phyloP scores from a whole-genome alignment of 148 eudicot genomes.

The Fagopyrum tataricum region DNA sequence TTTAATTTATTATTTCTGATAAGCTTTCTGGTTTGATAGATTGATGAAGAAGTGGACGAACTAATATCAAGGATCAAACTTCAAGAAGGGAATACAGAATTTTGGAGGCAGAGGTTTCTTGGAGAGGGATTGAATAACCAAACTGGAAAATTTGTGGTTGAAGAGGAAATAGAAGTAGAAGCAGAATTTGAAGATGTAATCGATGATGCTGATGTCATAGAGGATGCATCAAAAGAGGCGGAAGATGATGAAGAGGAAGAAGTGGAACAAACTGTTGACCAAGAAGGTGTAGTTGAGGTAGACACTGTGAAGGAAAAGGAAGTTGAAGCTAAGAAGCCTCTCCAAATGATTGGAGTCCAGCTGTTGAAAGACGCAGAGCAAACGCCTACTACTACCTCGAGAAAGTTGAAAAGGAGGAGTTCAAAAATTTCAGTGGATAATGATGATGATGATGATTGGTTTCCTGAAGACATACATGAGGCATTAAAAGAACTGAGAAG shows the following conservation, averaged over 20 bases:
- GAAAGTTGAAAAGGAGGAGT: constrained; percentile 51
- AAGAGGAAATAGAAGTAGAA: constrained; percentile 15
- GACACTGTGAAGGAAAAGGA: constrained; percentile 77
- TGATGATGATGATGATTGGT: constrained; percentile 94
- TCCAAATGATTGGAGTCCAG: constrained; percentile 91
- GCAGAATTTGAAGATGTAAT: constrained; percentile 36
- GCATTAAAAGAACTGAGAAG: constrained; percentile 78
- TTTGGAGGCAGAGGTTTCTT: constrained; percentile 92
- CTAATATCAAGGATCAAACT: constrained; percentile 79
- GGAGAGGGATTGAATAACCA: constrained; percentile 62
- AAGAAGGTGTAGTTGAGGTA: constrained; percentile 40
- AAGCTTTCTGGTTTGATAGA: constrained; percentile 29
- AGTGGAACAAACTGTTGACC: constrained; percentile 64
- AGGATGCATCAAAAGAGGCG: constrained; percentile 52
- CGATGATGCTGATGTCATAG: constrained; percentile 52
- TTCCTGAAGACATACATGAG: constrained; percentile 67
- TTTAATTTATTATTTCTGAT: background rate
- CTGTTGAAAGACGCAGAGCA: constrained; percentile 65
- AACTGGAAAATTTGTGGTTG: constrained; percentile 35
- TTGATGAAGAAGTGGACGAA: constrained; percentile 89
- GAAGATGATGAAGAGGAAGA: constrained; percentile 89
- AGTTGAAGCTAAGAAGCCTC: constrained; percentile 71
- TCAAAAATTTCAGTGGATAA: constrained; percentile 38
- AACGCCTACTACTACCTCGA: constrained; percentile 36
- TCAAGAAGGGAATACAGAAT: constrained; percentile 94